Percentiles rank a stretch among this genome's conserved stretches.
These are phyloP conservation scores for Gloeostereum incarnatum DNA, from an alignment of 768 basidiomycete genomes.

Conservation along the genomic window DNA sequence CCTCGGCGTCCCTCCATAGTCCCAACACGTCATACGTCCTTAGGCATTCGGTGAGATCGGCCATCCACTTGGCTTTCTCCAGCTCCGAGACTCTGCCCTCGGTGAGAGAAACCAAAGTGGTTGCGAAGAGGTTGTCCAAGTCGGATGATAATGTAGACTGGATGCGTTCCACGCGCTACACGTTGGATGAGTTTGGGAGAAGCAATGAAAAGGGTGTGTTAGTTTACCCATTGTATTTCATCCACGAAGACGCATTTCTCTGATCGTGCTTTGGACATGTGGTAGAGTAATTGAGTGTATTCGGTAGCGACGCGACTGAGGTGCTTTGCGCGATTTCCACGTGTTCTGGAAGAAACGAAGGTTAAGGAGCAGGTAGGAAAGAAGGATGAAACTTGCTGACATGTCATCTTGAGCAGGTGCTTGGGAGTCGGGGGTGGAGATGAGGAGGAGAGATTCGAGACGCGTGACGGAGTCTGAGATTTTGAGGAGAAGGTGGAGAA, in stretches of 20 bases:
- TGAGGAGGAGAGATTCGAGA: constrained; percentile 77
- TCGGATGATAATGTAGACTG: constrained; percentile 80
- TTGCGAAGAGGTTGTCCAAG: constrained; percentile 73
- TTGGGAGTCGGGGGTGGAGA: constrained; percentile 16
- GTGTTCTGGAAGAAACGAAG: constrained; percentile 28
- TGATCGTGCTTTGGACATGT: constrained; percentile 68
- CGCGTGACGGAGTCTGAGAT: constrained; percentile 88
- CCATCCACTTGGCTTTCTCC: constrained; percentile 51
- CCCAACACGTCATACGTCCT: constrained; percentile 72
- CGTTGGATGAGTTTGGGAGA: constrained; percentile 5
- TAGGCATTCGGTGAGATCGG: constrained; percentile 72
- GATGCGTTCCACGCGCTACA: constrained; percentile 72
- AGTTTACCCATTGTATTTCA: constrained; percentile 82
- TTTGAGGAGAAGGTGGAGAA: constrained; percentile 82
- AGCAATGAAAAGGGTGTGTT: constrained; percentile 17
- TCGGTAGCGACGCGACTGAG: constrained; percentile 80
- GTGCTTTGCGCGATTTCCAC: constrained; percentile 67
- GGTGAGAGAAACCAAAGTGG: constrained; percentile 43
- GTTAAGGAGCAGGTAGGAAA: neutral
- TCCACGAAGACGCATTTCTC: constrained; percentile 77
- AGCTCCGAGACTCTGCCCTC: constrained; percentile 40
- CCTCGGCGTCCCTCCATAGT: constrained; percentile 84
- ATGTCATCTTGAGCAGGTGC: constrained; percentile 25
- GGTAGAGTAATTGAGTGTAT: constrained; percentile 89
- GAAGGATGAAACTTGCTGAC: constrained; percentile 22